Evolutionary conservation across 768 basidiomycete species (phyloP), one percentile per base, ranked within the genome.

Genomic region (Holtermannia corniformis): DNA sequence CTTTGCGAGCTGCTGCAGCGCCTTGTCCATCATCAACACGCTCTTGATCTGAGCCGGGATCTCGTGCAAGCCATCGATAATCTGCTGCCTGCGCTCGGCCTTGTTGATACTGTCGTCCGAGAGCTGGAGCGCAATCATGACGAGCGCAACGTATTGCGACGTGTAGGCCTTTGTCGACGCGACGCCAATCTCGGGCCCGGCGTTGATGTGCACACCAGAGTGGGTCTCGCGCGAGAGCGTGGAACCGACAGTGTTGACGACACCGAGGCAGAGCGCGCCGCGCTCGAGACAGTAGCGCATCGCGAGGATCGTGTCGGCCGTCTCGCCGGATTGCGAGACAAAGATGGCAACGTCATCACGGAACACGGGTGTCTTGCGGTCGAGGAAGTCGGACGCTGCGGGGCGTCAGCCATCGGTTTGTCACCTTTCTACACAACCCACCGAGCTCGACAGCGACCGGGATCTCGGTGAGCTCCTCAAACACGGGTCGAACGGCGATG

Each of bases 151-250:
- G 76, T 96, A 97, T 76, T 99, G 95, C 41, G 92, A 96, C 5
- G 95, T 97, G 74, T 96, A 97, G 2, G 93, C 93, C 86, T 99
- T 99, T 55, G 95, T 97, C 16, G 91, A 96, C 4, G 95, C 95
- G 54, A 99, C 95, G 79, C 95, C 93, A 60, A 99, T 91, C 78
- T 97, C 92, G 50, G 92, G 92, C 19, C 67, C 67, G 44, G 67
- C 95, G 68, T 99, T 99, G 78, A 99, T 96, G 76, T 97, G 95
- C 49, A 99, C 84, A 85, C 95, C 95, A 59, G 91, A 95, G 77
- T 99, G 95, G 2, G 92, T 91, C 76, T 97, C 91, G 68, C 93
- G 87, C 41, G 93, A 96, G 63, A 97, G 81, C 3, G 93, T 96
- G 21, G 91, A 95, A 27, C 95, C 95, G 64, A 99, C 95, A 28